Evolutionary conservation across 2,329 filamentous ascomycete genomes (phyloP), one percentile per base, ranked within the genome.

Genomic region (Aureobasidium leucospermi): DNA sequence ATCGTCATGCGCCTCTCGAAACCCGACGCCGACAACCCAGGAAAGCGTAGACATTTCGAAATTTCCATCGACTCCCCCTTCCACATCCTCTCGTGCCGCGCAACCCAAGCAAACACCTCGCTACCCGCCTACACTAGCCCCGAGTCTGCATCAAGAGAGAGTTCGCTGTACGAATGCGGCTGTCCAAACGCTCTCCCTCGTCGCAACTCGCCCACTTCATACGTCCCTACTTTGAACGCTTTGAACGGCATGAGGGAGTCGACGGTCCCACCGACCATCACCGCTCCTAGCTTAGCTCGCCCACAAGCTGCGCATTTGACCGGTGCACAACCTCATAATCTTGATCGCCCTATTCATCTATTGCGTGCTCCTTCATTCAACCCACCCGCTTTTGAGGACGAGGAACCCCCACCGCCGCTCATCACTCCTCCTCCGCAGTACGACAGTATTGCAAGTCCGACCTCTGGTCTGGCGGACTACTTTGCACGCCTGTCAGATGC

Each of bases 61-160:
- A 96, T 96, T 67, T 96, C 90, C 65, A 96, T 96, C 66, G 92
- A 96, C 74, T 96, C 91, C 1, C 92, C 92, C 0, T 93, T 96
- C 70, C 93, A 93, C 63, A 90, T 96, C 47, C 86, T 96, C 49
- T 93, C 92, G 63, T 96, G 92, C 76, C 89, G 89, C 63, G 91
- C 92, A n/a, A 95, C 90, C 0, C 89, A 94, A 70, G 87, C 89
- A 52, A 96, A 96, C 72, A 96, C 88, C 29, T 85, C 85, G 11
- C 81, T 96, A 10, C 92, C 92, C 0, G 88, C 89, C 15, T 96
- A 96, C 71, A 85, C 84, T 8, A 81, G 76, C 59, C 81, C 80
- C 9, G 78, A 80, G 61, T 60, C 59, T 36, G 64, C 63, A 6
- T 62, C 67, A 34, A 67, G 66, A 53, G 66, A 68, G n/a, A 64